A percentile compares a stretch with the other conserved stretches of the same genome.
Evolutionary conservation across 352 stramenopile genomes (phyloP).

Genomic region (Phytophthora multivora): DNA sequence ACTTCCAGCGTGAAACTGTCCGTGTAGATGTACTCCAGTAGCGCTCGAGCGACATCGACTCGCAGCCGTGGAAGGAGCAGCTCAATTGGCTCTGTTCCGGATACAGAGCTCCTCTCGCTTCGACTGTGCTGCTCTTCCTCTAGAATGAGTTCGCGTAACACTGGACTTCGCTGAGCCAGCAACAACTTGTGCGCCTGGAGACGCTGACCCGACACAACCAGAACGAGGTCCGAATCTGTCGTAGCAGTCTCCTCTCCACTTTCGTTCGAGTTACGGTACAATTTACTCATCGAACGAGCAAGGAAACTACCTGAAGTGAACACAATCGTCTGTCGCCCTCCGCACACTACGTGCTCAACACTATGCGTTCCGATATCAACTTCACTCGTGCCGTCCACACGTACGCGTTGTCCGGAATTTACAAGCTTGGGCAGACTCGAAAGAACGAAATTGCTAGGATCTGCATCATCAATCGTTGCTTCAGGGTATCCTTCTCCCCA

Average conservation of each 20-base stretch:
- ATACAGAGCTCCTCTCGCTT: not conserved
- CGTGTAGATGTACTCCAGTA: slow-evolving; percentile 81
- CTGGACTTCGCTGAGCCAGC: slow-evolving; percentile 55
- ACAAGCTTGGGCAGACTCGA: slow-evolving; percentile 30
- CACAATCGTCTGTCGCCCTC: slow-evolving; percentile 46
- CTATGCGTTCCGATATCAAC: slow-evolving; percentile 34
- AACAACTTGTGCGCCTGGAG: slow-evolving; percentile 63
- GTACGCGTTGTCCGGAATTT: slow-evolving; percentile 23
- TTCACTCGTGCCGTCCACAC: not conserved
- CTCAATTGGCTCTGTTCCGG: slow-evolving; percentile 30
- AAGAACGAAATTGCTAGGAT: slow-evolving; percentile 1
- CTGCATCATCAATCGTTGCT: not conserved
- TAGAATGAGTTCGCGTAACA: slow-evolving; percentile 61
- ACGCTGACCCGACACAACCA: slow-evolving; percentile 51
- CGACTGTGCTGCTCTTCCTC: slow-evolving; percentile 42
- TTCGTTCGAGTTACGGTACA: slow-evolving; percentile 31
- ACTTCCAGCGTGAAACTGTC: slow-evolving; percentile 60
- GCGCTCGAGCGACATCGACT: slow-evolving; percentile 50
- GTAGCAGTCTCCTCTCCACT: not conserved
- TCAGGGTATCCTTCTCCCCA: slow-evolving; percentile 63
- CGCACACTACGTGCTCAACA: slow-evolving; percentile 56
- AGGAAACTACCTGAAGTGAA: slow-evolving; percentile 64
- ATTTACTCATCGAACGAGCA: slow-evolving; percentile 38
- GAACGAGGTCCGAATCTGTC: slow-evolving; percentile 38
- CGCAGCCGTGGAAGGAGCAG: slow-evolving; percentile 57